A percentile compares a stretch with the other conserved stretches of the same genome.
Conservation (phyloP, 352 stramenopile species). For the Pythium phragmiticola region DNA sequence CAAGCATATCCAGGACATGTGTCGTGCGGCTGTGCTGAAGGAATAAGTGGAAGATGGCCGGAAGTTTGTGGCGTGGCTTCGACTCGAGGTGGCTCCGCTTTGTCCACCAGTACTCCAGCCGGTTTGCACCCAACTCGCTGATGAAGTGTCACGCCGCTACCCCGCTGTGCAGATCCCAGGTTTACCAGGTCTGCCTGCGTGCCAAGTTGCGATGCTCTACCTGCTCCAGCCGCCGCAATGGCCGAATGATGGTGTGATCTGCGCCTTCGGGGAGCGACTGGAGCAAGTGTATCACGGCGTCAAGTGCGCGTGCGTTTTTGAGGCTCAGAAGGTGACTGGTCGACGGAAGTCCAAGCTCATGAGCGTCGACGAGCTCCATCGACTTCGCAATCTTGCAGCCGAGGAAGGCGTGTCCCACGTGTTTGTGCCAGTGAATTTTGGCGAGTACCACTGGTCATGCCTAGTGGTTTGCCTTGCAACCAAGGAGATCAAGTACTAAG, state of each 20-base stretch:
- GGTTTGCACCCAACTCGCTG: too few species aligned
- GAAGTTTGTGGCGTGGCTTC: too few species aligned
- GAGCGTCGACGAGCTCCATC: not conserved
- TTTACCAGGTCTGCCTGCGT: not conserved
- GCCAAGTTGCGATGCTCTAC: not conserved
- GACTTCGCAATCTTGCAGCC: not conserved
- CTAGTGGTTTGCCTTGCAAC: not conserved
- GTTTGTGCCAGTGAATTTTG: not conserved
- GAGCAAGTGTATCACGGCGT: not conserved
- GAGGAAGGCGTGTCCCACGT: not conserved
- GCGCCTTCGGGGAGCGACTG: not conserved
- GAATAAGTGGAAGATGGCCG: too few species aligned
- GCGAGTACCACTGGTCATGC: not conserved
- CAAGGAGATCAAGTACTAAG: not conserved
- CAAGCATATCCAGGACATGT: not conserved
- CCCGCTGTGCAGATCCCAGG: not conserved
- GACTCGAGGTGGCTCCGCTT: too few species aligned
- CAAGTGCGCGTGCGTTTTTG: not conserved
- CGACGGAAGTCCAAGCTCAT: not conserved
- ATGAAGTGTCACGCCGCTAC: not conserved
- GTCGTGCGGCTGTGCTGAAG: not conserved
- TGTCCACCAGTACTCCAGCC: too few species aligned
- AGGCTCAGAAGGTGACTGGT: not conserved
- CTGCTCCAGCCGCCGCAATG: not conserved
- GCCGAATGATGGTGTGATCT: not conserved